Conservation (phyloP, 805 yeast species). For the Pichia ethanolica region DNA sequence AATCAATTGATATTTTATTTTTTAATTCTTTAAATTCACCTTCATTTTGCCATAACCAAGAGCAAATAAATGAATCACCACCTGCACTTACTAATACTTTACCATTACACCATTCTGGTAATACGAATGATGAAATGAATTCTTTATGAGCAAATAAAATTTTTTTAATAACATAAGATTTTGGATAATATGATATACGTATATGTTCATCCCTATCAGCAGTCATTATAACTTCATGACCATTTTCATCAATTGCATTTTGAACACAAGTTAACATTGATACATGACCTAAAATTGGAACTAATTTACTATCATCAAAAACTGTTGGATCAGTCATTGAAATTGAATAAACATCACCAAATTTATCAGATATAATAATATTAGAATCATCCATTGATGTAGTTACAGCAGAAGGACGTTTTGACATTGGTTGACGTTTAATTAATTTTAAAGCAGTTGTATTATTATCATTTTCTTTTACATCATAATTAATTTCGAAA, state of each 20-base stretch:
- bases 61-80: slow-evolving; percentile 68
- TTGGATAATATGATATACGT: slow-evolving; percentile 73
- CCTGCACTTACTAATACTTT: slow-evolving; percentile 72
- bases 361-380: slow-evolving; percentile 81
- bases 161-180: slow-evolving; percentile 66
- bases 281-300: slow-evolving; percentile 89
- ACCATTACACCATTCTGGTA: slow-evolving; percentile 43
- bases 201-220: slow-evolving; percentile 97
- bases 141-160: slow-evolving; percentile 84
- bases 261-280: slow-evolving; percentile 85
- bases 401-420: slow-evolving; percentile 84
- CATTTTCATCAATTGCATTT: slow-evolving; percentile 33
- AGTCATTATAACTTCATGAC: slow-evolving; percentile 54
- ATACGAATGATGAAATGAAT: slow-evolving; percentile 62
- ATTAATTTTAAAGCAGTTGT: slow-evolving; percentile 38
- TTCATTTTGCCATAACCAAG: slow-evolving; percentile 69
- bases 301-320: slow-evolving; percentile 34
- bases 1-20: slow-evolving; percentile 30
- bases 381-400: slow-evolving; percentile 42
- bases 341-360: slow-evolving; percentile 84
- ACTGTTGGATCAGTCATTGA: slow-evolving; percentile 33
- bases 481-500: slow-evolving; percentile 33
- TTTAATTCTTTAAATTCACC: slow-evolving; percentile 30
- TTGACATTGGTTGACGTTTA: slow-evolving; percentile 76
- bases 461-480: slow-evolving; percentile 21